Base-by-base conservation (phyloP, 805 yeast genomes). In the Spathaspora boniae region DNA sequence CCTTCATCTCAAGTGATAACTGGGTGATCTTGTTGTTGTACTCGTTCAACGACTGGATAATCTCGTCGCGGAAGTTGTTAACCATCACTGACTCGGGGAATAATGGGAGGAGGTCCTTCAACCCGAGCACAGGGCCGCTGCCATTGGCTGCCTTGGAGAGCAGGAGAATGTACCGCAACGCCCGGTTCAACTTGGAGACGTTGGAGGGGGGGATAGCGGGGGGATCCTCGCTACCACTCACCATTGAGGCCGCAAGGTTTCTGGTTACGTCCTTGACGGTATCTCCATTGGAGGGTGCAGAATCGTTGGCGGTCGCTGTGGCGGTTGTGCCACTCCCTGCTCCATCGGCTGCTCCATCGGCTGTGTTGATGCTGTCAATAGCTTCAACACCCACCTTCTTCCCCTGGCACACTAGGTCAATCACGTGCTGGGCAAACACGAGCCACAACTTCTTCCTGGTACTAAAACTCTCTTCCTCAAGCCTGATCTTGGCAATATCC, bases 11-110 rank as follows among this genome's bases (percentile, higher is more conserved):
- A 14, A 66, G 53, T 2, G 87, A 77, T 23, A 88, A 63, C 34
- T 75, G 73, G 30, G 71, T 72, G 58, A 93, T 83, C 26, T 72
- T 72, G 17, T 67, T 56, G 31, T 88, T 86, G 51, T 86, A 82
- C 19, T 68, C 70, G 51, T 86, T 89, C 43, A 93, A 62, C n/a
- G 91, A 82, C 31, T 70, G 68, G 21, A 89, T 86, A 28, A 93
- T 76, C 46, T 88, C 95, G 31, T 83, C 85, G 45, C 87, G 86
- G 50, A 93, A 76, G 41, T 83, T 80, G 44, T 86, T 93, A 32
- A 93, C 80, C 18, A 86, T 78, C 0, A 85, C 74, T 38, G 85
- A 78, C 46, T 87, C 89, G 0, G 97, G 96, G 44, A 93, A 81
- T 21, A 86, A 62, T 2, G 94, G 94, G 33, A 93, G 60, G 26